Conservation (phyloP, 371 early-diverging fungal species). For the Nematocida homosporus region DNA sequence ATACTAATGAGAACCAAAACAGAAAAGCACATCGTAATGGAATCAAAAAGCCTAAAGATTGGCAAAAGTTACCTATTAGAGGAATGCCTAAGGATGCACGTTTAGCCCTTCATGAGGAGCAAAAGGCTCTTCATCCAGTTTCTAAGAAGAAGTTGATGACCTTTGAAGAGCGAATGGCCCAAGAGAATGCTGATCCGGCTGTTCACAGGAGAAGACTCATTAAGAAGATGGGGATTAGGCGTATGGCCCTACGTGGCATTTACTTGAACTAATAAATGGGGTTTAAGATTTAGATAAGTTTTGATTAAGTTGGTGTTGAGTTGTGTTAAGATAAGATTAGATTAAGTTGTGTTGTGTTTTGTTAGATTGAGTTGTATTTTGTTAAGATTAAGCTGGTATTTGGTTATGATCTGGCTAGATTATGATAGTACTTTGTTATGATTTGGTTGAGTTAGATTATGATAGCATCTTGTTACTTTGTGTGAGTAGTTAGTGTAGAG, state of each 20-base stretch:
- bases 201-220: constrained; percentile 44
- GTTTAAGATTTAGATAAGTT: too few relatives aligned
- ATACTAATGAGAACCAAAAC: constrained; percentile 98
- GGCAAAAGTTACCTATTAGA: constrained; percentile 37
- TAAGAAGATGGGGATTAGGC: constrained; percentile 29
- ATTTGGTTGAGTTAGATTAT: too few relatives aligned
- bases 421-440: too few relatives aligned
- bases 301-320: too few relatives aligned
- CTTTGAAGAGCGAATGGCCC: constrained; percentile 36
- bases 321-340: too few relatives aligned
- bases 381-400: too few relatives aligned
- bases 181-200: constrained; percentile 16
- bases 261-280: constrained; percentile 44
- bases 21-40: constrained; percentile 68
- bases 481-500: too few relatives aligned
- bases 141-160: constrained; percentile 17
- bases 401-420: too few relatives aligned
- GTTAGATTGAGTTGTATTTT: too few relatives aligned
- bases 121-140: background rate
- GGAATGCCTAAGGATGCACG: constrained; percentile 27
- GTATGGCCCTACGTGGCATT: constrained; percentile 53
- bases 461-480: too few relatives aligned
- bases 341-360: too few relatives aligned
- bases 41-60: constrained; percentile 64
- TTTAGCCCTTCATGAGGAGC: background rate